These are phyloP conservation scores for Hypholoma fasciculare DNA, from an alignment of 768 basidiomycete species.

Conservation along the genomic window DNA sequence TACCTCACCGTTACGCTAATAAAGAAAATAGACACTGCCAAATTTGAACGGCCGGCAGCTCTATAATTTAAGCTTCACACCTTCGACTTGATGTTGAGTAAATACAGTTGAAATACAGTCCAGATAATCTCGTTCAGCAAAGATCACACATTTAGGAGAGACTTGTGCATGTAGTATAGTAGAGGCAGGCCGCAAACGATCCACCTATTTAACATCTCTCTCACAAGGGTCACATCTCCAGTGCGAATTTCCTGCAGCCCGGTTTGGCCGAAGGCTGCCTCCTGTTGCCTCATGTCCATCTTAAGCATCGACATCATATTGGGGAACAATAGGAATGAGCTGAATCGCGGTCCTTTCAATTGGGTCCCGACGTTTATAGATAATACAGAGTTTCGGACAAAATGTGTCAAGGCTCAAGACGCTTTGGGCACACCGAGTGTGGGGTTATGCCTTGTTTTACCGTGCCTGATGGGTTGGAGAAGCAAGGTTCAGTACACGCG, in stretches of 20 bases:
- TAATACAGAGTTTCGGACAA: slow-evolving; percentile 10
- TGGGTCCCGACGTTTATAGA: background rate
- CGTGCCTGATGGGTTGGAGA: slow-evolving; percentile 1
- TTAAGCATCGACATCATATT: slow-evolving; percentile 6
- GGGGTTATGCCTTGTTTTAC: background rate
- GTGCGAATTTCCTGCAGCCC: background rate
- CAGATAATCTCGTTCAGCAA: no score
- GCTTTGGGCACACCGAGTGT: slow-evolving; percentile 10
- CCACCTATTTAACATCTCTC: background rate
- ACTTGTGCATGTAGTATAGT: no score
- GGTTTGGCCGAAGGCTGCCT: background rate
- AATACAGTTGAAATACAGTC: no score
- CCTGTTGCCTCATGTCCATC: slow-evolving; percentile 13
- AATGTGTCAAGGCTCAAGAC: background rate
- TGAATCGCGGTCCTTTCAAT: slow-evolving; percentile 6
- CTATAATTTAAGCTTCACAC: no score
- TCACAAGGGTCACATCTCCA: slow-evolving; percentile 16
- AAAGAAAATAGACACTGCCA: no score
- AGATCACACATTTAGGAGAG: no score
- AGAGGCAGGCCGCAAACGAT: no score
- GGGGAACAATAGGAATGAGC: slow-evolving; percentile 17
- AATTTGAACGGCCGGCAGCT: no score
- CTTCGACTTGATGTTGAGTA: no score
- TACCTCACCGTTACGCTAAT: no score
- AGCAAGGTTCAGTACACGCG: background rate